A percentile compares a stretch with the other conserved stretches of the same genome.
Evolutionary conservation across 78 protist genomes (phyloP).

Genomic region (Protostelium mycophagum): DNA sequence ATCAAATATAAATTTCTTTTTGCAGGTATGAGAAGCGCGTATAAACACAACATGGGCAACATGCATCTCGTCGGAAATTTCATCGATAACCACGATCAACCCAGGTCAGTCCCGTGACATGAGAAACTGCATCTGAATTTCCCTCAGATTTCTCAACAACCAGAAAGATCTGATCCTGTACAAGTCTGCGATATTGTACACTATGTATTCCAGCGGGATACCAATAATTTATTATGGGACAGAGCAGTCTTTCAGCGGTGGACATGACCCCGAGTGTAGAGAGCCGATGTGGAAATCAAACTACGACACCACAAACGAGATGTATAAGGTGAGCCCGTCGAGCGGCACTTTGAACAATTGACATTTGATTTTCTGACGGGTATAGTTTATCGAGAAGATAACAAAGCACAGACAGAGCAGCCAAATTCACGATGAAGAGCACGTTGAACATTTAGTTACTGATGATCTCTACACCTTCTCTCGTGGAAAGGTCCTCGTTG

Average conservation of each 20-base stretch:
- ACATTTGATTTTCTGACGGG: not conserved
- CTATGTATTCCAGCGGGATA: slow-evolving; percentile 46
- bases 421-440: not conserved
- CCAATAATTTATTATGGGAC: slow-evolving; percentile 91
- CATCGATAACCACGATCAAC: slow-evolving; percentile 89
- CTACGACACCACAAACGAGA: slow-evolving; percentile 20
- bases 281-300: slow-evolving; percentile 78
- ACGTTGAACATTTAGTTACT: slow-evolving; percentile 39
- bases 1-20: too few species aligned
- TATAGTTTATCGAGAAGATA: not conserved
- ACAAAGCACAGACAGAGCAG: too few species aligned
- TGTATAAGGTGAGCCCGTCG: slow-evolving; percentile 15
- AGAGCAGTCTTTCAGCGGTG: slow-evolving; percentile 80
- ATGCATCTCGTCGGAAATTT: slow-evolving; percentile 49
- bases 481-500: slow-evolving; percentile 69
- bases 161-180: slow-evolving; percentile 45
- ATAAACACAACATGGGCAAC: too few species aligned
- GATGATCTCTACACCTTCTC: slow-evolving; percentile 67
- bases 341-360: slow-evolving; percentile 7
- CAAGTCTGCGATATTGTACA: slow-evolving; percentile 67
- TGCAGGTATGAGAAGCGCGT: too few species aligned
- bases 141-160: slow-evolving; percentile 63
- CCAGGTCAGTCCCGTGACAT: not conserved
- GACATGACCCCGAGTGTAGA: slow-evolving; percentile 74
- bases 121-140: not conserved